phyloP scores from a whole-genome alignment of 345 rosid genomes.

The Clausena lansium region DNA sequence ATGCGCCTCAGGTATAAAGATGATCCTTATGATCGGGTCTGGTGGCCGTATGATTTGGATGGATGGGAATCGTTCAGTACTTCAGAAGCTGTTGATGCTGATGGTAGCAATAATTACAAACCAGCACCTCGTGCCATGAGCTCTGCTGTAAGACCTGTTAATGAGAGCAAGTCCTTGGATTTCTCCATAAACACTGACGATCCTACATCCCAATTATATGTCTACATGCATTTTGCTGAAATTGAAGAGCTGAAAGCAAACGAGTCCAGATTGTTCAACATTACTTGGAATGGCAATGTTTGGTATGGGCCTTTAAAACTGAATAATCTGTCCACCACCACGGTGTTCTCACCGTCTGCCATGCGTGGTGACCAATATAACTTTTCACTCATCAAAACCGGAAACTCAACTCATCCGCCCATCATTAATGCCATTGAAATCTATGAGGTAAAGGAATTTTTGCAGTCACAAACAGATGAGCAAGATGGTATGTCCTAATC shows the following conservation, averaged over 20 bases:
- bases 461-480: conserved; percentile 11
- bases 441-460: conserved; percentile 8
- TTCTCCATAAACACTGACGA: neutral
- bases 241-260: conserved; percentile 22
- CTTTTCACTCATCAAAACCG: conserved; percentile 9
- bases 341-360: neutral
- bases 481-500: conserved; percentile 21
- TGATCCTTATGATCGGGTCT: conserved; percentile 16
- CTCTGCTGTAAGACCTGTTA: conserved; percentile 13
- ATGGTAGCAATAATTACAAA: neutral
- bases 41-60: neutral
- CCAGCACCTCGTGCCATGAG: conserved; percentile 24
- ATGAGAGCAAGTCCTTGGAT: conserved; percentile 9
- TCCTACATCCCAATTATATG: conserved; percentile 10
- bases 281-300: neutral
- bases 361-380: neutral
- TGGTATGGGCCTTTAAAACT: conserved; percentile 16
- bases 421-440: conserved; percentile 27
- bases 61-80: neutral
- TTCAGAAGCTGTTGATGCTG: neutral
- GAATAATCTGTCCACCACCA: conserved; percentile 8
- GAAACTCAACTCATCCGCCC: conserved; percentile 6
- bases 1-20: conserved; percentile 13
- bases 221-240: conserved; percentile 37
- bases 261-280: conserved; percentile 23